Evolutionary conservation across 139 green algal genomes (phyloP), one percentile per base, ranked within the genome.

Genomic region (Micractinium sp.): DNA sequence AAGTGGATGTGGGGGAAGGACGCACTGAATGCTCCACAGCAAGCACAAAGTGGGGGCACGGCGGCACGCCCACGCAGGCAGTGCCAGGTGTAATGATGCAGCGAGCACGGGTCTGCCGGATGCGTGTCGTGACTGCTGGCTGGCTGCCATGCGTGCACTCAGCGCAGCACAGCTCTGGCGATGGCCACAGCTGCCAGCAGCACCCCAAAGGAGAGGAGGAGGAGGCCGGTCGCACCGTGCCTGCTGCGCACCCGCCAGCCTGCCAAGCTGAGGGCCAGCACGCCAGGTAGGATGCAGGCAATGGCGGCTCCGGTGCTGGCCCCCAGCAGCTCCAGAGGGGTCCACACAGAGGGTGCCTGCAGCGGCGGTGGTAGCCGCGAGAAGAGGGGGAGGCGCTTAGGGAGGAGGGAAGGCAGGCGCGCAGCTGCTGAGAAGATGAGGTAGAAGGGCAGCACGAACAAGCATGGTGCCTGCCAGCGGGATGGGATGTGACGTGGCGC

Each of bases 241-340:
- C n/a, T n/a, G 53, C 53, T 53, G 20, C 41, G 5, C 80, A 69
- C 53, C 80, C n/a, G 53, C 53, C 80, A 73, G n/a, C 53, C 18
- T 16, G 82, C 61, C 35, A 75, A 25, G 35, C 33, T 75, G 15
- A 63, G 61, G 25, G 27, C 61, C 61, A 87, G 36, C 0, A 4
- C 33, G 66, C 82, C 61, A 9, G 82, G 82, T 25, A 87, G 36
- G 33, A 87, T 16, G 36, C 60, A 56, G 35, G 82, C 60, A 2
- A 87, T 75, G 7, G 25, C 36, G 25, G 61, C 66, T 15, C 82
- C 82, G 1, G 61, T 23, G 1, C 60, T 87, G 35, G 82, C 82
- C 16, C 82, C 82, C 35, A 87, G 23, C 82, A 87, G 61, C 61
- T 87, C 35, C 35, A 87, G 82, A 25, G 82, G 82, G 35, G 53